Evolutionary conservation across 1,139 yeast species (phyloP), one percentile per base, ranked within the genome.

Genomic region (Sugiyamaella novakii): DNA sequence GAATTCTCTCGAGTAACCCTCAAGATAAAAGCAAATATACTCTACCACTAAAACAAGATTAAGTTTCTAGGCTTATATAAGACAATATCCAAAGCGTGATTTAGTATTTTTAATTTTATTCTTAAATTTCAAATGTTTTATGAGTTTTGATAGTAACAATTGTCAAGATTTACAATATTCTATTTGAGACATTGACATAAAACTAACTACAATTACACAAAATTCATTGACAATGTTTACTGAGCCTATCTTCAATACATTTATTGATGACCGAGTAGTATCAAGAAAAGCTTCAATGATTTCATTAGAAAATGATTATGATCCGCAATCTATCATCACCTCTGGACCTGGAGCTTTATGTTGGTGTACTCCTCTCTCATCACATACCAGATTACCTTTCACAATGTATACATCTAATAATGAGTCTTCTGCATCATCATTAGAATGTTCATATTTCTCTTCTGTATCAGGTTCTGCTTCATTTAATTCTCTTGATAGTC

Each of bases 381-480:
- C 44, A 8, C 44, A 40, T 40, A 36, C 35, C 11, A 40, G 29
- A 11, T 30, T 40, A 6, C 36, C 46, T 24, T 45, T 52, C 8
- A 43, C 31, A 6, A 19, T 24, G 30, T 47, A 47, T 21, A 41
- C 51, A n/a, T 47, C 51, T 11, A 47, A 47, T 35, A 34, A 22
- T 31, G 19, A 37, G 6, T 30, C 36, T 18, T 15, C 24, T 19
- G 37, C 36, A 7, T 41, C 47, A n/a, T 40, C 34, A 21, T 42
- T 35, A 15, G 44, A n/a, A n/a, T n/a, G 45, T 24, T 44, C 49
- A 5, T 49, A 49, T 12, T 42, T 52, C 42, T 44, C 51, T 5
- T 50, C 54, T 37, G 53, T 53, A 15, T 40, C 54, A 2, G 46
- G 43, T 29, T 44, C 47, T 5, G 46, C 33, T 10, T 51, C 53